Evolutionary conservation across 2,329 filamentous ascomycete genomes (phyloP), one percentile per base, ranked within the genome.

Genomic region (Zarea fungicola): DNA sequence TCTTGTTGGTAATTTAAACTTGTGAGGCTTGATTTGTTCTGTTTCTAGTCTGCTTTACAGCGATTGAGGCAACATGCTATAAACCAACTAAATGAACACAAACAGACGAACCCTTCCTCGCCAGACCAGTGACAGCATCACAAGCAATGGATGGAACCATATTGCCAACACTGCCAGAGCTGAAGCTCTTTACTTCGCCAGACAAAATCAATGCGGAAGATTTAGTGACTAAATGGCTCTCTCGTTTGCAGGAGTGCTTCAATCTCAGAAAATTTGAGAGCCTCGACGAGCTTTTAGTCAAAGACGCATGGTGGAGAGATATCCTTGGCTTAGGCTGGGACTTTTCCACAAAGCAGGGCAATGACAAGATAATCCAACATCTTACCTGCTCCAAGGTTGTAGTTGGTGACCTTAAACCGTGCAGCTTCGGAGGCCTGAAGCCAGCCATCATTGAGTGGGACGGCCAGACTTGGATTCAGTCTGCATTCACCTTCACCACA

Each of bases 291-390:
- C 44, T 61, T 7, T 63, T 65, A 41, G 49, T 55, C 5, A 41
- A 55, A 3, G 55, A 61, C 37, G 56, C 55, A 16, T 64, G 60
- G 59, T 61, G 60, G 49, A 54, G 61, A 9, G 62, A 64, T 36
- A 55, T 60, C 21, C 42, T 63, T 8, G 54, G 39, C 2, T 51
- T 64, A 4, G 53, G 51, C 7, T 64, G 62, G 61, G 62, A 65
- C 49, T 60, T 59, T 42, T 54, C 56, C 16, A 60, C 59, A 4
- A 57, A 60, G 14, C 56, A 55, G 2, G 57, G 58, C 8, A 50
- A 44, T 5, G 48, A 50, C 4, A 23, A 32, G 1, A 57, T 62
- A 18, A 16, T 28, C 28, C 29, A 39, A 11, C 57, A 54, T 23
- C 29, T 59, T 2, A 11, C 29, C 5, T 29, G 16, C 18, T 31